Evolutionary conservation across 768 basidiomycete genomes (phyloP), one percentile per base, ranked within the genome.

Genomic region (Macrocybe gigantea): DNA sequence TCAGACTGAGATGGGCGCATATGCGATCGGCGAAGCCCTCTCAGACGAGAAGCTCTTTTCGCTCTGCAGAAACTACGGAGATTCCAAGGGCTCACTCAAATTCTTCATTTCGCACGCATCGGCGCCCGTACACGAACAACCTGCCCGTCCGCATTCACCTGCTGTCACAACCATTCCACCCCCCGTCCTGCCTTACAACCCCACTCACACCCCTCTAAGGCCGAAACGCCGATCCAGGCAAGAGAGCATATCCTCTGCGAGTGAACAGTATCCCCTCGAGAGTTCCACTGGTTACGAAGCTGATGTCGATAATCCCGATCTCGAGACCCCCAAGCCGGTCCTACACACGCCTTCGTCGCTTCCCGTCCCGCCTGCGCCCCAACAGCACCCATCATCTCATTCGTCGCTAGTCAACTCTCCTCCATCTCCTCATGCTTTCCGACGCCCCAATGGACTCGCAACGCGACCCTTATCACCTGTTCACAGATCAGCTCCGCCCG

Each of bases 1-100:
- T 70, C 85, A 83, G 51, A 95, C 93, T 0, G 88, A 90, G 64
- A 85, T 96, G 57, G 89, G 88, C 49, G 77, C 79, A 29, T 85
- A 74, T 53, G 85, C 86, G 12, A 77, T 86, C 38, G 82, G 88
- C 4, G 82, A 83, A 10, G 80, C 92, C 6, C 66, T 96, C 32
- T 67, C 77, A 9, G 80, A 86, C 51, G 84, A 90, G 30, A 72
- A 71, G 51, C 69, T 98, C 5, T 77, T 88, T 57, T 73, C 78
- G 12, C 73, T 93, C 33, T 92, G 91, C 63, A 71, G 73, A 47
- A 73, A 82, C 37, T 67, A 77, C 6, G 90, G 88, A 34, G 93
- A 96, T 63, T 69, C 77, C 29, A 84, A 75, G 59, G 91, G 90
- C 11, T 78, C 80, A 14, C 80, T 95, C 59, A 93, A 93, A 64